phyloP scores from a whole-genome alignment of 495 filamentous ascomycete species.

The Trichoderma gamsii region DNA sequence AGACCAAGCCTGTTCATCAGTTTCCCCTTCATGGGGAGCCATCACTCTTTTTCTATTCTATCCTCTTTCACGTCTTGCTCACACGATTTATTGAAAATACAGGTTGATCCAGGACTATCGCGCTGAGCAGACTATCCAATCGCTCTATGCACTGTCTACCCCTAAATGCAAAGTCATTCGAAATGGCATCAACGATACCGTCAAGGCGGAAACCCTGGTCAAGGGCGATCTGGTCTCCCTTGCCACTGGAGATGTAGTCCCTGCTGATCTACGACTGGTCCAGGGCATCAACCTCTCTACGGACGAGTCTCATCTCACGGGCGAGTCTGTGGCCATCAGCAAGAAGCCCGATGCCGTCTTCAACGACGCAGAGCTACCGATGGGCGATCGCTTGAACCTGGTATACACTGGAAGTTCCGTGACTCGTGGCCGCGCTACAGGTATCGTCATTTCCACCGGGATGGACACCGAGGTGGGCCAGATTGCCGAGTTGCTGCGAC shows the following conservation, averaged over 20 bases:
- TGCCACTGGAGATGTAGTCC: slow-evolving; percentile 64
- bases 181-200: slow-evolving; percentile 43
- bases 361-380: slow-evolving; percentile 43
- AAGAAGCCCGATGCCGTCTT: slow-evolving; percentile 44
- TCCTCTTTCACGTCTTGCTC: not conserved
- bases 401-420: slow-evolving; percentile 66
- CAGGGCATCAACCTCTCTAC: slow-evolving; percentile 67
- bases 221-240: slow-evolving; percentile 65
- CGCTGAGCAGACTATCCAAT: slow-evolving; percentile 69
- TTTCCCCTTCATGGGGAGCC: slow-evolving; percentile 7
- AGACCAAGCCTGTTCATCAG: slow-evolving; percentile 12
- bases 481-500: slow-evolving; percentile 58
- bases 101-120: slow-evolving; percentile 66
- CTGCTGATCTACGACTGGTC: slow-evolving; percentile 61
- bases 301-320: slow-evolving; percentile 68
- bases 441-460: slow-evolving; percentile 64
- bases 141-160: slow-evolving; percentile 58
- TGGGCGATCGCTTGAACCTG: slow-evolving; percentile 66
- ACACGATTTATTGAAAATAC: slow-evolving; percentile 16
- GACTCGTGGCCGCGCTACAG: slow-evolving; percentile 62
- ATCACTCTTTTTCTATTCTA: not conserved
- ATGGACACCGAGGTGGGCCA: slow-evolving; percentile 68
- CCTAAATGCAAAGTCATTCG: slow-evolving; percentile 63
- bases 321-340: slow-evolving; percentile 67
- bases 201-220: slow-evolving; percentile 60